These are phyloP conservation scores for Exophiala sp. DNA, from an alignment of 2,329 filamentous ascomycete species.

Conservation along the genomic window DNA sequence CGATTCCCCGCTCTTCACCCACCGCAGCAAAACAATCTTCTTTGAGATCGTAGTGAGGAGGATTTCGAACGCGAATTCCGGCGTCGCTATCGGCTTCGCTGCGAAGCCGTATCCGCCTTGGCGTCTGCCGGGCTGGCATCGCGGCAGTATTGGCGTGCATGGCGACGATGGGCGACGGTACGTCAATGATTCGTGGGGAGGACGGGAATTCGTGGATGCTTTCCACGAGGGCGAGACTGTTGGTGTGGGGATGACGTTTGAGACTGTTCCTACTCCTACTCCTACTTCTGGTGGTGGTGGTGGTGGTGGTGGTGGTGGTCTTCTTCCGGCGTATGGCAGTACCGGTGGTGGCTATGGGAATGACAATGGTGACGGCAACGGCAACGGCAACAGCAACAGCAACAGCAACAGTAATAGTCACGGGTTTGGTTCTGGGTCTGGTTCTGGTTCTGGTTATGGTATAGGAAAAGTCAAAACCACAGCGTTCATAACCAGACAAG, in stretches of 20 bases:
- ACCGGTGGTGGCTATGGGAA: not conserved
- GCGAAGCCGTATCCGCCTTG: slow-evolving; percentile 58
- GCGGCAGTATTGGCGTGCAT: slow-evolving; percentile 56
- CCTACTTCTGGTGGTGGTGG: slow-evolving; percentile 13
- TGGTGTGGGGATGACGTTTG: slow-evolving; percentile 54
- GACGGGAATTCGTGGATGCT: slow-evolving; percentile 50
- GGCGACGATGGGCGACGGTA: slow-evolving; percentile 59
- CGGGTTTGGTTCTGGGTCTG: not conserved
- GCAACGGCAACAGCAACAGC: slow-evolving; percentile 11
- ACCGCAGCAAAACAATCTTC: slow-evolving; percentile 50
- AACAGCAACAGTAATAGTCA: not conserved
- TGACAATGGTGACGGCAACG: not conserved
- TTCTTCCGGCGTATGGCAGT: not conserved
- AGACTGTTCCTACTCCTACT: slow-evolving; percentile 33
- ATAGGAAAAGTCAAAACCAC: slow-evolving; percentile 17
- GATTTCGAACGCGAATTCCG: slow-evolving; percentile 43
- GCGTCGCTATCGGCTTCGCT: slow-evolving; percentile 54
- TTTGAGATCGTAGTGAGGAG: slow-evolving; percentile 51
- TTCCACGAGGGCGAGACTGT: slow-evolving; percentile 52
- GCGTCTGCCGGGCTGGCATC: slow-evolving; percentile 59
- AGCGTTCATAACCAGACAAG: slow-evolving; percentile 57
- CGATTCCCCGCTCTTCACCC: slow-evolving; percentile 47
- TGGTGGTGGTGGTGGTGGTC: slow-evolving; percentile 3
- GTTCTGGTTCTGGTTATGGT: not conserved
- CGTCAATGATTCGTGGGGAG: slow-evolving; percentile 57